A percentile compares a stretch with the other conserved stretches of the same genome.
These are phyloP conservation scores for Cantharellus cinnabarinus DNA, from an alignment of 768 basidiomycete genomes.

Conservation along the genomic window DNA sequence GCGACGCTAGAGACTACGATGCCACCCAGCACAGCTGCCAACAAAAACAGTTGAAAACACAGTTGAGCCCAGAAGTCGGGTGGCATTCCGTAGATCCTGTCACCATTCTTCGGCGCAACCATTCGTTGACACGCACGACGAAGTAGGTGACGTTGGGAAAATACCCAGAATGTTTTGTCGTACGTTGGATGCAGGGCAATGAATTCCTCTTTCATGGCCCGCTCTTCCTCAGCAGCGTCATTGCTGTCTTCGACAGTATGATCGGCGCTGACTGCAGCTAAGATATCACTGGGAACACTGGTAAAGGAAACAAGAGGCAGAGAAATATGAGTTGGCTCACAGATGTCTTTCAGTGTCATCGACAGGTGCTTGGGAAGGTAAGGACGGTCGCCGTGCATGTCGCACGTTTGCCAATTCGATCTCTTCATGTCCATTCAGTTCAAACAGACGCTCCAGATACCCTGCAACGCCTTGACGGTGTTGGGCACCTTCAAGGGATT, in stretches of 20 bases:
- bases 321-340: slow-evolving; percentile 18
- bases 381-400: not conserved
- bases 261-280: slow-evolving; percentile 43
- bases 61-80: slow-evolving; percentile 44
- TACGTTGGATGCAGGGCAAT: slow-evolving; percentile 76
- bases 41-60: slow-evolving; percentile 52
- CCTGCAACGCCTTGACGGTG: not conserved
- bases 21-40: slow-evolving; percentile 58
- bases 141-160: slow-evolving; percentile 56
- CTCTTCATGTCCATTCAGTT: not conserved
- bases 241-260: slow-evolving; percentile 29
- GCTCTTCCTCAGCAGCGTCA: slow-evolving; percentile 47
- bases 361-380: not conserved
- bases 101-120: slow-evolving; percentile 64
- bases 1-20: slow-evolving; percentile 69
- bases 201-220: slow-evolving; percentile 66
- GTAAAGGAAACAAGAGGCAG: not conserved
- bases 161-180: slow-evolving; percentile 78
- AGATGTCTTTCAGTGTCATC: slow-evolving; percentile 40
- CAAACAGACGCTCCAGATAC: not conserved
- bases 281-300: slow-evolving; percentile 31
- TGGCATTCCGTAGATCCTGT: slow-evolving; percentile 67
- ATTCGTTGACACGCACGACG: slow-evolving; percentile 64
- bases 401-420: not conserved
- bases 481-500: not conserved